These are phyloP conservation scores for Tritrichomonas foetus DNA, from an alignment of 208 protist genomes.

Conservation along the genomic window DNA sequence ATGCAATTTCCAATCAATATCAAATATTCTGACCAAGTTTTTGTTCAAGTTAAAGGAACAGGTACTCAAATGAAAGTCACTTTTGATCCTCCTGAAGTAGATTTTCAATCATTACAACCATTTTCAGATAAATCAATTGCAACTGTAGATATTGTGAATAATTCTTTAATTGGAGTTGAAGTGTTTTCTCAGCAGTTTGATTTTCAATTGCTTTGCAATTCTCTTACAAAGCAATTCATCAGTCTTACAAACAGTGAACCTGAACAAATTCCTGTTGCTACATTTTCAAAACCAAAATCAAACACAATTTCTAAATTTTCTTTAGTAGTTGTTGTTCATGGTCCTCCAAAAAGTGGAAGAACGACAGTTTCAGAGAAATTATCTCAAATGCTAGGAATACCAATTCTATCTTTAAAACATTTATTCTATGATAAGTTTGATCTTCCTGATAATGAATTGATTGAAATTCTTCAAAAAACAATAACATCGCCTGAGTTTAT, in stretches of 20 bases:
- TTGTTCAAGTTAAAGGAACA: background rate
- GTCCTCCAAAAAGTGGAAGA: background rate
- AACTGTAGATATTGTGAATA: background rate
- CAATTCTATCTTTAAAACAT: background rate
- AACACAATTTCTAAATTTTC: background rate
- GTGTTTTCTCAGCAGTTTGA: background rate
- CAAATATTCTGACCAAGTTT: background rate
- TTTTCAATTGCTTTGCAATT: background rate
- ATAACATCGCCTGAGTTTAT: background rate
- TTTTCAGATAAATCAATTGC: background rate
- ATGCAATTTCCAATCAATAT: background rate
- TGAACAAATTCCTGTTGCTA: background rate
- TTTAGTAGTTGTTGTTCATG: background rate
- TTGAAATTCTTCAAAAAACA: background rate
- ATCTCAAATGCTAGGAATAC: background rate
- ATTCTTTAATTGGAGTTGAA: background rate
- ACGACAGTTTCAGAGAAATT: background rate
- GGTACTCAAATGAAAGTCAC: background rate
- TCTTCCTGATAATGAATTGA: background rate
- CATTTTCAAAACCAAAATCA: background rate
- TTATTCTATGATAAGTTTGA: background rate
- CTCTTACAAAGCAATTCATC: background rate
- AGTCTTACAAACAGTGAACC: background rate
- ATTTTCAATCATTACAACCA: background rate
- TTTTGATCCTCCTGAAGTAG: background rate